Evolutionary conservation across 495 filamentous ascomycete genomes (phyloP).

Genomic region (Trichoderma asperelloides): DNA sequence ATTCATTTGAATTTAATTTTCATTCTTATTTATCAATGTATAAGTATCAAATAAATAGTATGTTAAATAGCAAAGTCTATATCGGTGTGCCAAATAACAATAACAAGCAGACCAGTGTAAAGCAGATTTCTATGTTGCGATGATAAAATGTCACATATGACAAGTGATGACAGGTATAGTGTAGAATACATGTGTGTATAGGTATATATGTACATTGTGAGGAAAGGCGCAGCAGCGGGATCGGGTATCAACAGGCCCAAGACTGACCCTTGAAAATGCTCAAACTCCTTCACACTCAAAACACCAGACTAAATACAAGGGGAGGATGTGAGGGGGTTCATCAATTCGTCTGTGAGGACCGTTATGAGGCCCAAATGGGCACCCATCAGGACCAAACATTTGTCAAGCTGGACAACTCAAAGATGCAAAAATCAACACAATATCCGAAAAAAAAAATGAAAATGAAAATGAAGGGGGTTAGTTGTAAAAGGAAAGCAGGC

Average conservation of each 20-base stretch:
- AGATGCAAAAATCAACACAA: background rate
- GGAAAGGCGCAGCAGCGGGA: background rate
- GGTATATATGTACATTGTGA: background rate
- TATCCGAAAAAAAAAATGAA: background rate
- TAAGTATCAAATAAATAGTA: background rate
- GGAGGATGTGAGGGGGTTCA: background rate
- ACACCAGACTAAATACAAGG: background rate
- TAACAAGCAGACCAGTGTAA: background rate
- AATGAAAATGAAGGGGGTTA: background rate
- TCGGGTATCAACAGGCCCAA: background rate
- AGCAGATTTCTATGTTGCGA: background rate
- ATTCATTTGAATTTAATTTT: background rate
- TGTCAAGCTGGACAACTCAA: background rate
- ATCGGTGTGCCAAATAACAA: background rate
- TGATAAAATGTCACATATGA: background rate
- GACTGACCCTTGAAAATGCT: background rate
- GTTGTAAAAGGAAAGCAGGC: background rate
- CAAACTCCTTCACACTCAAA: background rate
- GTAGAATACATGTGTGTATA: background rate
- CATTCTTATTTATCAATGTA: background rate
- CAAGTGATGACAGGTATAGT: background rate
- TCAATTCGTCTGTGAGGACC: background rate
- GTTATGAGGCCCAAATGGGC: background rate
- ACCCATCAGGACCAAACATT: background rate
- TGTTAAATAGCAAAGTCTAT: background rate